Evolutionary conservation across 2,329 filamentous ascomycete genomes (phyloP).

Genomic region (Penicillium crustosum): DNA sequence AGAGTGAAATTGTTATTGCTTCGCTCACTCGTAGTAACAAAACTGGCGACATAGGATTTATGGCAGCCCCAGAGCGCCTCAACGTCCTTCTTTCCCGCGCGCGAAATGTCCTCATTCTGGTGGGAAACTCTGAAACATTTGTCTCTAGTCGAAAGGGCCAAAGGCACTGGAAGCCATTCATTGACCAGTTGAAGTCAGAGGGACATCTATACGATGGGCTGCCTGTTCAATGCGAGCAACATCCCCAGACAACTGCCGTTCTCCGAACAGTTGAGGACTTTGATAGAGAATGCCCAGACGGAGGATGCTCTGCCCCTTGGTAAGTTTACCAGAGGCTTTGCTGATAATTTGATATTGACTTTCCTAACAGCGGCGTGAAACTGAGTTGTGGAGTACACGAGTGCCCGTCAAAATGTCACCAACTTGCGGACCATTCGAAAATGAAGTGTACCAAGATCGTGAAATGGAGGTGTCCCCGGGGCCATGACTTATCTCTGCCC

Average conservation of each 20-base stretch:
- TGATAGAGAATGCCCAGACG: conserved; percentile 62
- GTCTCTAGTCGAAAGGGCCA: conserved; percentile 58
- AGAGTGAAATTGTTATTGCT: conserved; percentile 69
- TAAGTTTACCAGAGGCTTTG: conserved; percentile 30
- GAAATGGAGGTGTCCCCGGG: conserved; percentile 50
- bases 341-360: background rate
- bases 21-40: conserved; percentile 68
- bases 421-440: conserved; percentile 58
- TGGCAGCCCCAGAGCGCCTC: conserved; percentile 63
- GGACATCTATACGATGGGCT: conserved; percentile 60
- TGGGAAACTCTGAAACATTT: conserved; percentile 70
- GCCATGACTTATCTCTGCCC: conserved; percentile 50
- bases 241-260: conserved; percentile 52
- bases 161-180: conserved; percentile 58
- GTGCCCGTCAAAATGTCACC: conserved; percentile 64
- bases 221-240: conserved; percentile 60
- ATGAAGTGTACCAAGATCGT: conserved; percentile 50
- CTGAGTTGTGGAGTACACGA: conserved; percentile 60
- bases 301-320: conserved; percentile 67
- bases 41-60: conserved; percentile 67
- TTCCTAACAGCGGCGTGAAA: conserved; percentile 37
- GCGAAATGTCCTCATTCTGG: conserved; percentile 63
- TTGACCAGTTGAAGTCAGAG: conserved; percentile 55
- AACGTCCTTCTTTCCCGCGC: conserved; percentile 71
- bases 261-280: conserved; percentile 59